A percentile compares a stretch with the other conserved stretches of the same genome.
phyloP scores from a whole-genome alignment of 139 green algal genomes.

The Chlamydomonas sphaeroides region DNA sequence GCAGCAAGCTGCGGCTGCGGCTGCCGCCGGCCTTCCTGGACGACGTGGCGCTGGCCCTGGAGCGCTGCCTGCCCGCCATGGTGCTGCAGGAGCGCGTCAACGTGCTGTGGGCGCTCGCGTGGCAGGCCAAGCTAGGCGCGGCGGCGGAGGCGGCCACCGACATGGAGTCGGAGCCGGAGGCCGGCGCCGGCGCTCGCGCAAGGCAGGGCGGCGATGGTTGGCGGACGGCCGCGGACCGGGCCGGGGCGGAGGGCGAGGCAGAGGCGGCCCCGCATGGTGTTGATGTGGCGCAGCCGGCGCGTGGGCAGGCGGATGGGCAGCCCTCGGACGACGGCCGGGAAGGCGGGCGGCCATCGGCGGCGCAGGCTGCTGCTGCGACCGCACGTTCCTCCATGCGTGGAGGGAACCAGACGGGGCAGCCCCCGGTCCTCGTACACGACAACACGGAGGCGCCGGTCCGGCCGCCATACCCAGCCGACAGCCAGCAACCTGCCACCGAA shows the following conservation, averaged over 20 bases:
- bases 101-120: slow-evolving; percentile 43
- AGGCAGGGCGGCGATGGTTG: too few species aligned
- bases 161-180: background rate
- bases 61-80: slow-evolving; percentile 27
- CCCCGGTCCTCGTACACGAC: too few species aligned
- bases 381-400: too few species aligned
- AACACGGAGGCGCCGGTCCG: too few species aligned
- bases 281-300: background rate
- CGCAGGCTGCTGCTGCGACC: too few species aligned
- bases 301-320: too few species aligned
- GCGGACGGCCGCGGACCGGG: background rate
- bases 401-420: too few species aligned
- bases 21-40: slow-evolving; percentile 27
- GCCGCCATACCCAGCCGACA: too few species aligned
- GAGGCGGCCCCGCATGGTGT: too few species aligned
- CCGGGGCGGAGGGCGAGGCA: background rate
- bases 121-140: slow-evolving; percentile 28
- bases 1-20: slow-evolving; percentile 22
- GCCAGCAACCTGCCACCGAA: too few species aligned
- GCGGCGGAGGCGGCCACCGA: background rate
- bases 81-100: slow-evolving; percentile 21
- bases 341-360: background rate
- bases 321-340: background rate
- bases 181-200: background rate
- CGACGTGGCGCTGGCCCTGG: slow-evolving; percentile 15